Conservation (phyloP, 2,329 filamentous ascomycete species). For the Hypoxylon sp. region DNA sequence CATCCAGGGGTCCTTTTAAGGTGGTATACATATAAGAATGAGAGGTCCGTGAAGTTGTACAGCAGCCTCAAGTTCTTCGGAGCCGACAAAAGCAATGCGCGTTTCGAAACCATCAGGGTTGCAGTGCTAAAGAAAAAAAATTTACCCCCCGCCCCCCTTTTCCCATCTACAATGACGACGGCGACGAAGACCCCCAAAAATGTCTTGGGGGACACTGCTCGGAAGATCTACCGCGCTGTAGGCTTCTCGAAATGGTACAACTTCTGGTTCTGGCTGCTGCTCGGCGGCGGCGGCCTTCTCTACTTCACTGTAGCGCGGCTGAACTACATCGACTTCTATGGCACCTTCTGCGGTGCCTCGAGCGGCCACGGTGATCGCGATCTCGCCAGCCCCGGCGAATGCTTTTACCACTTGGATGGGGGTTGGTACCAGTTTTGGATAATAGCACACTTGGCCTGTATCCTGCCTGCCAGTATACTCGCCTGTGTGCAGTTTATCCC, state of each 20-base stretch:
- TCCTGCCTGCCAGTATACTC: constrained; percentile 64
- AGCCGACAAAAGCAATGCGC: constrained; percentile 3
- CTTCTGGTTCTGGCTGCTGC: constrained; percentile 68
- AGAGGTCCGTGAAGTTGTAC: constrained; percentile 3
- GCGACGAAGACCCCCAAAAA: constrained; percentile 2
- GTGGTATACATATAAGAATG: constrained; percentile 4
- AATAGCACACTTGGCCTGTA: constrained; percentile 61
- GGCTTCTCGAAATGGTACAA: constrained; percentile 73
- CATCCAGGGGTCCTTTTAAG: background rate
- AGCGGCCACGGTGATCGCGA: constrained; percentile 12
- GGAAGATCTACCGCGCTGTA: constrained; percentile 61
- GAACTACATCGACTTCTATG: constrained; percentile 64
- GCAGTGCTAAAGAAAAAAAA: background rate
- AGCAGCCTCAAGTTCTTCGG: background rate
- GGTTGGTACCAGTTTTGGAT: constrained; percentile 58
- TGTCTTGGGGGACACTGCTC: constrained; percentile 36
- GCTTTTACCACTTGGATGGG: constrained; percentile 57
- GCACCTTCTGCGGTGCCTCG: constrained; percentile 53
- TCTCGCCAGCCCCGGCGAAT: constrained; percentile 57
- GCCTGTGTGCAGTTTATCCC: constrained; percentile 66
- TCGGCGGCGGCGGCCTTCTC: constrained; percentile 61
- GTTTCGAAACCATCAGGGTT: background rate
- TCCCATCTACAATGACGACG: constrained; percentile 15
- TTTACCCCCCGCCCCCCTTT: background rate
- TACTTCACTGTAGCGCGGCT: constrained; percentile 66